Evolutionary conservation across 108 stramenopile genomes (phyloP).

Genomic region (Cylindrotheca fusiformis): DNA sequence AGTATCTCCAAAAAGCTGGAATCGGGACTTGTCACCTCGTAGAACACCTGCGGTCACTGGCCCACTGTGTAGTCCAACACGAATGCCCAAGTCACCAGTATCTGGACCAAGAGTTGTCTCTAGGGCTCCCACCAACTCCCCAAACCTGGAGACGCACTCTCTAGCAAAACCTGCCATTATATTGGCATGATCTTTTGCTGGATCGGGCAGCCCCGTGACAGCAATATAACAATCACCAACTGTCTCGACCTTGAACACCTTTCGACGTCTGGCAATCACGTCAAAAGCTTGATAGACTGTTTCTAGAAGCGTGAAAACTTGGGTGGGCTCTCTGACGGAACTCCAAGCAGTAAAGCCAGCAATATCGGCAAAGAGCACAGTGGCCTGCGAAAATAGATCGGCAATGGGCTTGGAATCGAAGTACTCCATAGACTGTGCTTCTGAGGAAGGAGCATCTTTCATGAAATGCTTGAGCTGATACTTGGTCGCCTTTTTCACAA

Average conservation of each 20-base stretch:
- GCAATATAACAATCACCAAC: constrained; percentile 61
- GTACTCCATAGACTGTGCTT: background rate
- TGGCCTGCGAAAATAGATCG: constrained; percentile 61
- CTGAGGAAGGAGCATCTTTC: background rate
- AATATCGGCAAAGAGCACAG: constrained; percentile 66
- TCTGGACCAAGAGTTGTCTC: constrained; percentile 25
- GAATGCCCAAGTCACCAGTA: background rate
- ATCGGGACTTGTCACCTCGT: constrained; percentile 54
- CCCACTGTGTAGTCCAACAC: constrained; percentile 32
- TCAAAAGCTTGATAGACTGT: constrained; percentile 54
- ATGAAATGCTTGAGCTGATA: constrained; percentile 14
- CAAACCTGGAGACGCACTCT: constrained; percentile 37
- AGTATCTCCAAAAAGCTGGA: constrained; percentile 66
- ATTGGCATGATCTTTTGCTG: constrained; percentile 43
- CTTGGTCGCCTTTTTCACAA: constrained; percentile 10
- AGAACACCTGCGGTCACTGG: constrained; percentile 65
- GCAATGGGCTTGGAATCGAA: constrained; percentile 57
- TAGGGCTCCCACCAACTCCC: constrained; percentile 21
- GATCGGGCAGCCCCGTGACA: constrained; percentile 48
- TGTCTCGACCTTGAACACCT: constrained; percentile 52
- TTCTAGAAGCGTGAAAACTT: constrained; percentile 59
- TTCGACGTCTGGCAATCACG: constrained; percentile 28
- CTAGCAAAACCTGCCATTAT: constrained; percentile 43
- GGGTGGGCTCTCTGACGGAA: constrained; percentile 35
- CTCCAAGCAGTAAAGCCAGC: constrained; percentile 48